Conservation (phyloP, 1,139 yeast genomes). For the Zygosaccharomyces pseudobailii region DNA sequence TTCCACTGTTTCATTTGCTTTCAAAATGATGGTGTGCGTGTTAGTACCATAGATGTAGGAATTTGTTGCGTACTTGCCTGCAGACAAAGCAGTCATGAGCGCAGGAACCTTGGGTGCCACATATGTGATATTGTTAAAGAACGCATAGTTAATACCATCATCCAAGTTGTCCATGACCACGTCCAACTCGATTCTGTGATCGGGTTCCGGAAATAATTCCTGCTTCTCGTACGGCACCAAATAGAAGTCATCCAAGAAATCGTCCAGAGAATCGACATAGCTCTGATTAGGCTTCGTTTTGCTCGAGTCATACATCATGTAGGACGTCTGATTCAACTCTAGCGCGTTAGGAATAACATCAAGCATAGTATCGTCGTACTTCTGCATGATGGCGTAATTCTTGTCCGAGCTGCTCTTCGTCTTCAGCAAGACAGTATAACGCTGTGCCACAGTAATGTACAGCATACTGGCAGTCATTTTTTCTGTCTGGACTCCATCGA, state of each 20-base stretch:
- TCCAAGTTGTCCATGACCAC: slow-evolving; percentile 75
- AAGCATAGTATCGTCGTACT: slow-evolving; percentile 73
- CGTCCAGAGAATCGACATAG: slow-evolving; percentile 42
- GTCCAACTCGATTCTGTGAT: slow-evolving; percentile 57
- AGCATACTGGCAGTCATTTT: slow-evolving; percentile 54
- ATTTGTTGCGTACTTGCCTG: slow-evolving; percentile 56
- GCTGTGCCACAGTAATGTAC: slow-evolving; percentile 72
- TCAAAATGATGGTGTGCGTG: slow-evolving; percentile 67
- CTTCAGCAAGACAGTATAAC: slow-evolving; percentile 66
- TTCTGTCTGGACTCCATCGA: slow-evolving; percentile 75
- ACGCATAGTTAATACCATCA: slow-evolving; percentile 84
- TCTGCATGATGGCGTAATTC: slow-evolving; percentile 75
- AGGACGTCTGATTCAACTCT: slow-evolving; percentile 64
- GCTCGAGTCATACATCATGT: slow-evolving; percentile 52
- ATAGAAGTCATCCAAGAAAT: slow-evolving; percentile 60
- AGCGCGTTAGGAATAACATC: slow-evolving; percentile 64
- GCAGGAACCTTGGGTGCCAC: slow-evolving; percentile 79
- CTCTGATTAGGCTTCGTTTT: slow-evolving; percentile 45
- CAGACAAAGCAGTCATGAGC: slow-evolving; percentile 64
- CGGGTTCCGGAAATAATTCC: slow-evolving; percentile 58
- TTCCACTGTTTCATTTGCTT: slow-evolving; percentile 63
- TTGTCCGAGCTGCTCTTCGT: slow-evolving; percentile 57
- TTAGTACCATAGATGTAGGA: slow-evolving; percentile 69
- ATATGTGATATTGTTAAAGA: slow-evolving; percentile 81
- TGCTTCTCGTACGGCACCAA: slow-evolving; percentile 52